phyloP scores from a whole-genome alignment of 768 basidiomycete genomes.

The Psilocybe sp. region DNA sequence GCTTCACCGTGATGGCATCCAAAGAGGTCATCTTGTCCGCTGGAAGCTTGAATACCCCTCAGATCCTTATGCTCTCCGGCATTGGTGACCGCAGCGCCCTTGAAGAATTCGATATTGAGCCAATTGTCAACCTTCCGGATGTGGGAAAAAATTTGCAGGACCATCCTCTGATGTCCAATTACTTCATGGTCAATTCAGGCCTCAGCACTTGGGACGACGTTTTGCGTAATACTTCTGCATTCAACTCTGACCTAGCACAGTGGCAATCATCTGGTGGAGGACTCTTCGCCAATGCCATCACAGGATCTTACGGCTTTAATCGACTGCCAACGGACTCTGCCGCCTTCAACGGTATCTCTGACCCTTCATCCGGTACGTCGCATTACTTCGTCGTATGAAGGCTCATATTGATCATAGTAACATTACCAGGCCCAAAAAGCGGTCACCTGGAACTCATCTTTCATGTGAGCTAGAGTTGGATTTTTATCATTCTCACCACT shows the following conservation, averaged over 20 bases:
- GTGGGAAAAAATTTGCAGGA: conserved; percentile 29
- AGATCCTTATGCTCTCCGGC: conserved; percentile 27
- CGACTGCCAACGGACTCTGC: conserved; percentile 17
- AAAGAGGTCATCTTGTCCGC: conserved; percentile 23
- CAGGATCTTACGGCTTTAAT: conserved; percentile 17
- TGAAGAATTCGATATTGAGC: conserved; percentile 23
- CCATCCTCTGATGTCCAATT: conserved; percentile 17
- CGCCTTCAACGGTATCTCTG: conserved; percentile 14
- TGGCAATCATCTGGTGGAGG: conserved; percentile 27
- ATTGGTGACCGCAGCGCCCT: conserved; percentile 23
- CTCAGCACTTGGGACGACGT: conserved; percentile 15
- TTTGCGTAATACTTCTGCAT: conserved; percentile 10
- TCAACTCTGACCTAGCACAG: conserved; percentile 12
- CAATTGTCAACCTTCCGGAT: conserved; percentile 22
- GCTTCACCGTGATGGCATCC: neutral
- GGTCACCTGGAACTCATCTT: too few species aligned
- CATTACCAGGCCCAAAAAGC: too few species aligned
- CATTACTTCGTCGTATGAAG: too few species aligned
- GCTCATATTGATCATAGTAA: too few species aligned
- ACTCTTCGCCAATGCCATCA: conserved; percentile 11
- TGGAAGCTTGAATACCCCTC: conserved; percentile 27
- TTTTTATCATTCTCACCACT: conserved; percentile 23
- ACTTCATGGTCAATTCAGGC: conserved; percentile 19
- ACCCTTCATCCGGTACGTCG: conserved; percentile 24
- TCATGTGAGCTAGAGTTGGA: conserved; percentile 21